Evolutionary conservation across 2,329 filamentous ascomycete genomes (phyloP).

Genomic region (Cladosporium sp.): DNA sequence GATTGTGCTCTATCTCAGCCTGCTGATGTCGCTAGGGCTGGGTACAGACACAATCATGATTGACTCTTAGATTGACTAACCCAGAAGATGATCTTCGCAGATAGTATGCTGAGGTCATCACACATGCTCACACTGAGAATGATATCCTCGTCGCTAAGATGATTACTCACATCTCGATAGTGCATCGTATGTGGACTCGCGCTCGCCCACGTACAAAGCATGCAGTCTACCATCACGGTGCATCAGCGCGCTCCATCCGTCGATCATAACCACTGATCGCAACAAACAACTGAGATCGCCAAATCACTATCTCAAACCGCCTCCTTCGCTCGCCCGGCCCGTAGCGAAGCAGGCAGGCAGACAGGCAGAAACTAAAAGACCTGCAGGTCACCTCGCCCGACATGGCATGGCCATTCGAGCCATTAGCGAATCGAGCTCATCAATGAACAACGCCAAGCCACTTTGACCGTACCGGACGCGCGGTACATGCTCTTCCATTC

Average conservation of each 20-base stretch:
- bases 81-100: not conserved
- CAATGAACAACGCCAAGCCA: conserved; percentile 4
- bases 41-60: not conserved
- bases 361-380: not conserved
- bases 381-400: conserved; percentile 12
- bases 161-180: not conserved
- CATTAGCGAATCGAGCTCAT: conserved; percentile 8
- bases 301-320: not conserved
- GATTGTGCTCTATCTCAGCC: not conserved
- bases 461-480: not conserved
- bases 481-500: not conserved
- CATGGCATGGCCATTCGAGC: not conserved
- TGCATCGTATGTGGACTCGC: not conserved
- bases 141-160: not conserved
- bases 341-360: conserved; percentile 4
- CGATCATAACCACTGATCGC: not conserved
- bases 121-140: not conserved
- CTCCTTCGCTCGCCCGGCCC: conserved; percentile 10
- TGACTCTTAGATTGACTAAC: not conserved
- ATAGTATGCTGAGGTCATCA: not conserved
- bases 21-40: not conserved
- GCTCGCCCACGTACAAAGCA: not conserved
- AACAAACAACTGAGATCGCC: not conserved
- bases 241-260: not conserved
- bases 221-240: not conserved